A percentile compares a stretch with the other conserved stretches of the same genome.
Evolutionary conservation across 148 eudicot genomes (phyloP).

Genomic region (Persicaria maculosa): DNA sequence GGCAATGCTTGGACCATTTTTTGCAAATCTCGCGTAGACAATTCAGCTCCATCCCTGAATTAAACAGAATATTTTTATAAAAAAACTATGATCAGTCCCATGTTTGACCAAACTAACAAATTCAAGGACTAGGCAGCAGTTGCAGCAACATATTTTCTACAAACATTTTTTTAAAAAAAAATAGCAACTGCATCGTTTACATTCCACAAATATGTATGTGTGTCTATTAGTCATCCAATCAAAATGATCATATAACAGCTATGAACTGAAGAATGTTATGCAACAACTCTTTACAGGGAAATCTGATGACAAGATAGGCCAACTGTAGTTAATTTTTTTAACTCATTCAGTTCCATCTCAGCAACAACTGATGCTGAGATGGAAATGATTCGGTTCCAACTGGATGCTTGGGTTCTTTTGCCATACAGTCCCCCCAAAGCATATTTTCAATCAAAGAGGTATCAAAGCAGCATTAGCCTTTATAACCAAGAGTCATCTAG

Average conservation of each 20-base stretch:
- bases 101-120: background rate
- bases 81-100: background rate
- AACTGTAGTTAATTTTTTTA: background rate
- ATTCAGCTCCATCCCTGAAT: constrained; percentile 58
- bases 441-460: background rate
- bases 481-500: background rate
- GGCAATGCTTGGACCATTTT: constrained; percentile 93
- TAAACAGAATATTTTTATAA: background rate
- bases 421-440: background rate
- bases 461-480: background rate
- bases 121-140: background rate
- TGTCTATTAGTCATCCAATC: background rate
- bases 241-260: background rate
- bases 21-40: constrained; percentile 92
- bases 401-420: background rate
- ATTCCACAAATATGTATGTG: background rate
- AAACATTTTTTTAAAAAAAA: background rate
- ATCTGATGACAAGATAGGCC: background rate
- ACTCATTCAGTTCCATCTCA: background rate
- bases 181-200: background rate
- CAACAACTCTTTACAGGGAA: background rate
- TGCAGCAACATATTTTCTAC: background rate
- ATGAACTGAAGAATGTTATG: background rate
- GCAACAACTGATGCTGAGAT: background rate
- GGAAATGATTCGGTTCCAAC: background rate